Percentiles rank a stretch among this genome's conserved stretches.
phyloP scores from a whole-genome alignment of 495 filamentous ascomycete species.

The Trichoderma erinaceum region DNA sequence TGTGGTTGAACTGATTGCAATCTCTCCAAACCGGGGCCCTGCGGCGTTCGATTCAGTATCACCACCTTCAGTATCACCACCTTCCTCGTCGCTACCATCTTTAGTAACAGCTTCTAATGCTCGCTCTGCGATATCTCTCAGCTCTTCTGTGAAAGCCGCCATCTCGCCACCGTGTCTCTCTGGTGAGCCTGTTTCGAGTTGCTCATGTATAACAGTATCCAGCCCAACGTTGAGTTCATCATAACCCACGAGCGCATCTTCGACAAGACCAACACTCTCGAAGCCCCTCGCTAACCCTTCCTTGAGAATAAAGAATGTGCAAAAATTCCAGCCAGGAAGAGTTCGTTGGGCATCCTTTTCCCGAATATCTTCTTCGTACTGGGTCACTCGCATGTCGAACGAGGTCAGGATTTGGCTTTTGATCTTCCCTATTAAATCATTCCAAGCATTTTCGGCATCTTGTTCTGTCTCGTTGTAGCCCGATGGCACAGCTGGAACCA shows the following conservation, averaged over 20 bases:
- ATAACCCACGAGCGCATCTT: slow-evolving; percentile 88
- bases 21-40: slow-evolving; percentile 34
- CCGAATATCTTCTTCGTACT: slow-evolving; percentile 95
- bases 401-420: slow-evolving; percentile 81
- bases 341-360: slow-evolving; percentile 85
- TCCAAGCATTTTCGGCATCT: slow-evolving; percentile 66
- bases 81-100: slow-evolving; percentile 35
- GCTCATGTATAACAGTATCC: slow-evolving; percentile 73
- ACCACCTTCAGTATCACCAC: slow-evolving; percentile 42
- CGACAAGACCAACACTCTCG: slow-evolving; percentile 91
- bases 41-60: slow-evolving; percentile 32
- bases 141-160: slow-evolving; percentile 61
- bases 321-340: slow-evolving; percentile 97
- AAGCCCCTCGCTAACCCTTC: slow-evolving; percentile 90
- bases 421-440: slow-evolving; percentile 78
- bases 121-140: slow-evolving; percentile 52
- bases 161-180: slow-evolving; percentile 62
- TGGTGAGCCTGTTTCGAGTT: slow-evolving; percentile 46
- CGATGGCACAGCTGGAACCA: slow-evolving; percentile 50
- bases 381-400: slow-evolving; percentile 83
- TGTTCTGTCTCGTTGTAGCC: slow-evolving; percentile 58
- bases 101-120: slow-evolving; percentile 29
- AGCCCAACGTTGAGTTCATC: slow-evolving; percentile 86
- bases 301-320: slow-evolving; percentile 96
- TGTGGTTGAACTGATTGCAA: slow-evolving; percentile 63